phyloP scores from a whole-genome alignment of 1,284 basidiomycete genomes.

The Trichosporon ovoides region DNA sequence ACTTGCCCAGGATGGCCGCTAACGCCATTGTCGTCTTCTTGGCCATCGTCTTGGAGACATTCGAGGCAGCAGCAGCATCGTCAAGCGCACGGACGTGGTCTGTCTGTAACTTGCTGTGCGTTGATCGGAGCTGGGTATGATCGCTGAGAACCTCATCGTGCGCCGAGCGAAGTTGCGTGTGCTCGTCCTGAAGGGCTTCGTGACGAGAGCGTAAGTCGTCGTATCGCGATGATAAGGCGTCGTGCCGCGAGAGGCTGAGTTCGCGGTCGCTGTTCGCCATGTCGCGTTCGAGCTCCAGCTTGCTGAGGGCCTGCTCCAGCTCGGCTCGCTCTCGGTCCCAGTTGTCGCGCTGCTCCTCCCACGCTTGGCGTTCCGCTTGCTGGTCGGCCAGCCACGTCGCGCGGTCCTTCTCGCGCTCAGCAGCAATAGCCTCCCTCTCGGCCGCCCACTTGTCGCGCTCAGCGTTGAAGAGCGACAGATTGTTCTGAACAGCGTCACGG shows the following conservation, averaged over 20 bases:
- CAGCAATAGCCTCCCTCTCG: constrained; percentile 1
- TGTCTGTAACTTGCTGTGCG: background rate
- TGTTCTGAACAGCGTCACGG: background rate
- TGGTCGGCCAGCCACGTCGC: background rate
- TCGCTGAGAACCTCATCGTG: background rate
- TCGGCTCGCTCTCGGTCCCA: constrained; percentile 8
- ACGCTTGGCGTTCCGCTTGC: background rate
- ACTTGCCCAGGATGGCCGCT: constrained; percentile 49
- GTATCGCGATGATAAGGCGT: background rate
- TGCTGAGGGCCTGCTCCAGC: background rate
- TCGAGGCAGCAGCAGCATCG: constrained; percentile 18
- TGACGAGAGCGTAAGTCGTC: background rate
- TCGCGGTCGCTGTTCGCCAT: constrained; percentile 5
- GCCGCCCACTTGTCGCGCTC: constrained; percentile 5
- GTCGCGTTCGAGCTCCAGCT: constrained; percentile 1
- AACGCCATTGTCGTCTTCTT: constrained; percentile 16
- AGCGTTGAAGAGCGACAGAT: background rate
- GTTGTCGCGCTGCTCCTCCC: background rate
- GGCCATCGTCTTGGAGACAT: constrained; percentile 1
- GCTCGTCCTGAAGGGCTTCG: background rate
- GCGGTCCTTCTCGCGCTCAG: background rate
- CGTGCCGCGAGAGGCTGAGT: background rate
- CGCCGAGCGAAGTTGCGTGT: background rate
- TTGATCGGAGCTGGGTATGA: background rate
- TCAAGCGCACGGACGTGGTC: constrained; percentile 21